Conservation (phyloP, 2,329 filamentous ascomycete genomes). For the Venturia oleaginea region DNA sequence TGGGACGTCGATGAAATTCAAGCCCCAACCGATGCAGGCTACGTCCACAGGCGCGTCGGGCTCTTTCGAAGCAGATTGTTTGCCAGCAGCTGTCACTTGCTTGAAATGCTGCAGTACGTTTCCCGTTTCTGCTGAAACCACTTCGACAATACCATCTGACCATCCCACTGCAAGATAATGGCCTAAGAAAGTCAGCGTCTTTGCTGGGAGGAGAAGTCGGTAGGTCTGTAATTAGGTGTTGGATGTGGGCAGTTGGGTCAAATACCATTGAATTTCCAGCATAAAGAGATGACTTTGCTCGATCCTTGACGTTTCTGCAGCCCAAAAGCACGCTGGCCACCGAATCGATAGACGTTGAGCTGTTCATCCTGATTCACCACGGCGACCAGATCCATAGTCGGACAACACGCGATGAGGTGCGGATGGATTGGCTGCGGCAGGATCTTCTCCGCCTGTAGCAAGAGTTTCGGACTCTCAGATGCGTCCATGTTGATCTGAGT, state of each 20-base stretch:
- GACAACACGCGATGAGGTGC: constrained; percentile 59
- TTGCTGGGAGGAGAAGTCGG: background rate
- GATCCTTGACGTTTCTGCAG: constrained; percentile 32
- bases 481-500: constrained; percentile 6
- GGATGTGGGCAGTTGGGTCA: background rate
- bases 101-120: constrained; percentile 68
- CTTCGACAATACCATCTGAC: constrained; percentile 68
- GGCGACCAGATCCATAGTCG: constrained; percentile 75
- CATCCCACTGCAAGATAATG: constrained; percentile 75
- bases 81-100: constrained; percentile 18
- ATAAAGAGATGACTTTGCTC: constrained; percentile 27
- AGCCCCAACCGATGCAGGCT: constrained; percentile 44
- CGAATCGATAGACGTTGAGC: constrained; percentile 68
- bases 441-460: constrained; percentile 34
- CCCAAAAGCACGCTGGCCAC: constrained; percentile 60
- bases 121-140: constrained; percentile 71
- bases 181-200: constrained; percentile 35
- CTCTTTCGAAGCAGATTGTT: constrained; percentile 11
- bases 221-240: background rate
- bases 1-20: constrained; percentile 45
- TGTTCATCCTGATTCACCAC: constrained; percentile 60
- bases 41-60: constrained; percentile 19
- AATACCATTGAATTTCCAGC: constrained; percentile 39
- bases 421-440: constrained; percentile 28
- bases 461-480: constrained; percentile 17